Base-by-base conservation (phyloP, 352 stramenopile species). In the Phytophthora colocasiae region DNA sequence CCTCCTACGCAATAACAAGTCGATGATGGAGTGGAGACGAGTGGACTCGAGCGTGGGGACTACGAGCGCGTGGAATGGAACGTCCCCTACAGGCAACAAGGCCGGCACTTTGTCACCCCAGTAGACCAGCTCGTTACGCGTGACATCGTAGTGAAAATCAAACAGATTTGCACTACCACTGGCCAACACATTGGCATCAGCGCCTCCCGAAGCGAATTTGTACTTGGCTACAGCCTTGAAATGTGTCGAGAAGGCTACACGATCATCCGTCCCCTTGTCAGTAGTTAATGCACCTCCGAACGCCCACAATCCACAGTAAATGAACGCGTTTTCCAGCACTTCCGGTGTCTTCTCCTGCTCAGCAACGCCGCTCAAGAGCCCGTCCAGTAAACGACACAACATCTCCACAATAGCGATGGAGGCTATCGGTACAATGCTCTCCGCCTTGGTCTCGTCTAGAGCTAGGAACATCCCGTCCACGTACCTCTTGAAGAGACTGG, bases 271-370 rank as follows among this genome's bases (percentile, higher is more conserved):
- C 0, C 68, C 68, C 39, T 88, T 80, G 17, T 99, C 96, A 48
- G 90, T 85, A 22, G 97, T 89, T 41, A 99, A 88, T 2, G 91
- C 80, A 50, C 97, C 97, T 15, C 96, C 96, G 71, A 99, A 99
- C 2, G 97, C 96, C 97, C 97, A 99, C 59, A 98, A 80, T 10
- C 90, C 83, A 53, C 90, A 97, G 71, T 98, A 99, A 15, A 96
- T 84, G 77, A 99, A 99, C 10, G 97, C 83, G 50, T 97, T 97
- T 61, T 99, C 96, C 36, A 99, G 76, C 11, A 96, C 48, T 8
- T 98, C 92, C 0, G 80, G 75, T 0, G 74, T 87, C 59, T 92
- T 98, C 54, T 98, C 93, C 1, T 76, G 66, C 50, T 97, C 88
- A 10, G 52, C 68, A n/a, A 97, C 70, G 0, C 70, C 31, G 15